Evolutionary conservation across 768 basidiomycete species (phyloP).

Genomic region (Krasilnikovozyma curviuscula): DNA sequence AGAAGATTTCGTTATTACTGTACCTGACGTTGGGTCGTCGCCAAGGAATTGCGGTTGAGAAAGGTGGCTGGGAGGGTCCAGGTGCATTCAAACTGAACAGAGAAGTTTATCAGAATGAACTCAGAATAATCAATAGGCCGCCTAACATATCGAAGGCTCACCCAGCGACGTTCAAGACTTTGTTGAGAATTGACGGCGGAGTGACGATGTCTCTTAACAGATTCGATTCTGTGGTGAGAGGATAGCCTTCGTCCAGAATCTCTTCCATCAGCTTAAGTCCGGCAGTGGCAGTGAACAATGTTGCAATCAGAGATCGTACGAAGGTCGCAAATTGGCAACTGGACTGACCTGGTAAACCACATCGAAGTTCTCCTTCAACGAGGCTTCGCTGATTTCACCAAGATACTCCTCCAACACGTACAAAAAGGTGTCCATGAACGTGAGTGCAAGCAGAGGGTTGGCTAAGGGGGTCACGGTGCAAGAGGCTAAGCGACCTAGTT

Average conservation of each 20-base stretch:
- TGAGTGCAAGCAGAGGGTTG: constrained; percentile 74
- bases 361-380: constrained; percentile 79
- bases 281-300: neutral
- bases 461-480: no score
- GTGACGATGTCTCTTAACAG: constrained; percentile 83
- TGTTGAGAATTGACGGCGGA: constrained; percentile 67
- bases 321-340: neutral
- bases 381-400: constrained; percentile 57
- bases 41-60: constrained; percentile 87
- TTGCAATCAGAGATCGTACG: neutral
- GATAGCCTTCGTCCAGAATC: constrained; percentile 80
- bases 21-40: constrained; percentile 64
- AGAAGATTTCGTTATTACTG: constrained; percentile 76
- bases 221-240: constrained; percentile 74
- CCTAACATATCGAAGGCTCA: no score
- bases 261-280: constrained; percentile 78
- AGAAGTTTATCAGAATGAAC: no score
- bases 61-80: constrained; percentile 32
- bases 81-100: constrained; percentile 12
- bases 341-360: constrained; percentile 67
- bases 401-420: constrained; percentile 73
- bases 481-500: no score
- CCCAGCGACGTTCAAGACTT: constrained; percentile 38
- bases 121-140: no score
- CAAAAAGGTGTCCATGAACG: constrained; percentile 68